phyloP scores from a whole-genome alignment of 768 basidiomycete species.

The Mrakia gelida region DNA sequence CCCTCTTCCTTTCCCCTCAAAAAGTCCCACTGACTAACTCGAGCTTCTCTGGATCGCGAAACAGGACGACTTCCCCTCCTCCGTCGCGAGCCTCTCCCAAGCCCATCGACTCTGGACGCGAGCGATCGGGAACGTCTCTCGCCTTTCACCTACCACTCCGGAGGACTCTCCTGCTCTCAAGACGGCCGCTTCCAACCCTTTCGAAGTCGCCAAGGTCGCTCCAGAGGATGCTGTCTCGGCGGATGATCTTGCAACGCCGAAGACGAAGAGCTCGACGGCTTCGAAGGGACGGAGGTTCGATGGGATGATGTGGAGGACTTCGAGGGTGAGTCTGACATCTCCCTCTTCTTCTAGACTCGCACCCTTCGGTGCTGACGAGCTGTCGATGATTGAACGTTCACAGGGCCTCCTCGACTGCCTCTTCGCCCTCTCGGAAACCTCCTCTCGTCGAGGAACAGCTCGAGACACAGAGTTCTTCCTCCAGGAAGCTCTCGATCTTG shows the following conservation, averaged over 20 bases:
- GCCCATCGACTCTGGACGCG: conserved; percentile 32
- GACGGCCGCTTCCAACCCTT: conserved; percentile 30
- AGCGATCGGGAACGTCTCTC: conserved; percentile 27
- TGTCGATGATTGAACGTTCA: too few relatives aligned
- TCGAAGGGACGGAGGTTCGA: conserved; percentile 43
- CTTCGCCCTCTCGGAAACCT: conserved; percentile 61
- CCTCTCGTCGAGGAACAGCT: conserved; percentile 69
- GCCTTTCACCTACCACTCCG: not conserved
- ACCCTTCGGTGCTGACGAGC: not conserved
- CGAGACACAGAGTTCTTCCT: conserved; percentile 82
- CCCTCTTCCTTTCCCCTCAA: not conserved
- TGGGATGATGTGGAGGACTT: conserved; percentile 69
- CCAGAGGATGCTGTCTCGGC: conserved; percentile 32
- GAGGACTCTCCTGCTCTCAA: conserved; percentile 12
- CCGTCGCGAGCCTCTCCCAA: conserved; percentile 20
- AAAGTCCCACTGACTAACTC: not conserved
- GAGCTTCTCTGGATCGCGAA: not conserved
- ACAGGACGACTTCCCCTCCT: conserved; percentile 25
- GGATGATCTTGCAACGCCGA: conserved; percentile 13
- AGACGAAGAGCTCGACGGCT: conserved; percentile 37
- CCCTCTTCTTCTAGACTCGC: not conserved
- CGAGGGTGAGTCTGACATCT: conserved; percentile 47
- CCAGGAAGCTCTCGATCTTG: conserved; percentile 69
- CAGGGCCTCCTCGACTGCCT: conserved; percentile 61
- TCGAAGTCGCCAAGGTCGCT: conserved; percentile 33